phyloP scores from a whole-genome alignment of 73 alveolate species.

The Paraurostyla sp. region DNA sequence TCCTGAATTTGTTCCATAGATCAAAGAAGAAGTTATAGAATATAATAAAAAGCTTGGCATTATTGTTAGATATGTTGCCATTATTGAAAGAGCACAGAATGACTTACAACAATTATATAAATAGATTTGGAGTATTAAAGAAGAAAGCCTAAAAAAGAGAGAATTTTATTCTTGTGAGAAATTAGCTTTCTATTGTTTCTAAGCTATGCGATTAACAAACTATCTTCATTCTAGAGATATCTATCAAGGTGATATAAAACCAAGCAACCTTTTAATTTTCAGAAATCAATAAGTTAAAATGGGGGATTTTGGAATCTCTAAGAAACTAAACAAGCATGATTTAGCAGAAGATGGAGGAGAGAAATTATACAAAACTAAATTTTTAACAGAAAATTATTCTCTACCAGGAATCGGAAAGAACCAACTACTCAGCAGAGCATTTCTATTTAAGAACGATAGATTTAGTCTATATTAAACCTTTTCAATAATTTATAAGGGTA shows the following conservation, averaged over 20 bases:
- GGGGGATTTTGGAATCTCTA: constrained; percentile 66
- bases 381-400: background rate
- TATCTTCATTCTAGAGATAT: constrained; percentile 46
- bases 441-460: constrained; percentile 24
- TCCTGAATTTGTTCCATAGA: background rate
- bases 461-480: background rate
- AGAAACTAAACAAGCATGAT: background rate
- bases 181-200: constrained; percentile 15
- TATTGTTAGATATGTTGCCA: constrained; percentile 38
- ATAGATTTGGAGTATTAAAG: constrained; percentile 27
- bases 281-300: constrained; percentile 43
- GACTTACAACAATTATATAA: background rate
- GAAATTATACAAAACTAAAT: background rate
- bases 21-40: constrained; percentile 60
- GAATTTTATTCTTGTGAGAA: constrained; percentile 50
- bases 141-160: background rate
- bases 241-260: constrained; percentile 60
- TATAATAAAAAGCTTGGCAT: background rate
- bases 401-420: background rate
- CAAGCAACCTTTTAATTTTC: constrained; percentile 39
- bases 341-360: background rate
- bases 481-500: background rate
- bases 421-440: too few relatives aligned
- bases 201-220: constrained; percentile 21
- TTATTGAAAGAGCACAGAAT: constrained; percentile 58